Evolutionary conservation across 2,329 filamentous ascomycete genomes (phyloP).

Genomic region (Aspergillus cejpii): DNA sequence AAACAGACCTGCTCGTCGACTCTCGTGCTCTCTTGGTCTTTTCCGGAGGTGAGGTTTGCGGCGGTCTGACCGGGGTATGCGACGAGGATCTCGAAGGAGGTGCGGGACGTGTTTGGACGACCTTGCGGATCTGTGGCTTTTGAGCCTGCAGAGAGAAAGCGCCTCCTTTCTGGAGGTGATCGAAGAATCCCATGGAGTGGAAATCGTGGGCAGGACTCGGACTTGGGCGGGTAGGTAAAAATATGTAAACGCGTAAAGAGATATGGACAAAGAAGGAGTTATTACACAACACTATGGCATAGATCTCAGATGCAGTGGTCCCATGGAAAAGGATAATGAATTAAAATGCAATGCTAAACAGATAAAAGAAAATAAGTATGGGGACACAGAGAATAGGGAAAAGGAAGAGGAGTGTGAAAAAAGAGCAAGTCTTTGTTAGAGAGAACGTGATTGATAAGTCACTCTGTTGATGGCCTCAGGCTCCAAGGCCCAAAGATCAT

Average conservation of each 20-base stretch:
- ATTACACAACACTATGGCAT: constrained; percentile 5
- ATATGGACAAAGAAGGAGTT: constrained; percentile 10
- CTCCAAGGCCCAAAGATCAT: not conserved
- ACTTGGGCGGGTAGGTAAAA: constrained; percentile 2
- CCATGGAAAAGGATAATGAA: not conserved
- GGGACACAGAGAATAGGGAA: not conserved
- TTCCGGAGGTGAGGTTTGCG: constrained; percentile 18
- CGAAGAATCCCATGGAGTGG: constrained; percentile 40
- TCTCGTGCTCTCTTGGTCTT: constrained; percentile 21
- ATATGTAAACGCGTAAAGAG: constrained; percentile 9
- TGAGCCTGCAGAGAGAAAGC: constrained; percentile 38
- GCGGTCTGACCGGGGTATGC: constrained; percentile 18
- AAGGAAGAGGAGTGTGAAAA: not conserved
- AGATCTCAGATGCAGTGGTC: constrained; percentile 2
- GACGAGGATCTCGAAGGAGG: constrained; percentile 26
- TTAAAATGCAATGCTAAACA: not conserved
- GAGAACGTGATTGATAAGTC: not conserved
- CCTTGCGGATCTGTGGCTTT: constrained; percentile 39
- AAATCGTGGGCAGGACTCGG: constrained; percentile 7
- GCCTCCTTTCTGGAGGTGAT: constrained; percentile 42
- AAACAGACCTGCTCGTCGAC: constrained; percentile 25
- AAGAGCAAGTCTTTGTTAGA: not conserved
- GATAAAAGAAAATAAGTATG: not conserved
- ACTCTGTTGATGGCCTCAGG: not conserved
- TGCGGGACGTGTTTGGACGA: constrained; percentile 34